Evolutionary conservation across 768 basidiomycete species (phyloP).

Genomic region (Tulasnella sp.): DNA sequence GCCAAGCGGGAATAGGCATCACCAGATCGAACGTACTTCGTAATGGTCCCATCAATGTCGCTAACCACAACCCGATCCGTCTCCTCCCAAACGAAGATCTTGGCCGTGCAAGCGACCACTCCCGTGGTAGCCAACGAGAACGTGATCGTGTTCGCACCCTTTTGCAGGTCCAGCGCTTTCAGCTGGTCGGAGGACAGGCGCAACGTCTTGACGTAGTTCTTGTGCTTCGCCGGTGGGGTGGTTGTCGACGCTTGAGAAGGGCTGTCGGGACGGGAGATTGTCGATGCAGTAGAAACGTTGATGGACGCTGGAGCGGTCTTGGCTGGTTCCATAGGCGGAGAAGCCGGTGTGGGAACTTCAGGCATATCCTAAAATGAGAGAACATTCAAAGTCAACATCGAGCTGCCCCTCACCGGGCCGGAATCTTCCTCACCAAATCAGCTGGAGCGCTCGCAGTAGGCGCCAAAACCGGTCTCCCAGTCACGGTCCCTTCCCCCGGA

Average conservation of each 20-base stretch:
- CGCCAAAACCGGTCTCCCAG: background rate
- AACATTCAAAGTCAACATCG: background rate
- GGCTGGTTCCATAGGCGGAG: background rate
- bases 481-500: no score
- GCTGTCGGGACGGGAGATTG: background rate
- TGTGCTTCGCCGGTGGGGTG: conserved; percentile 39
- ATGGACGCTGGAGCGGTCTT: background rate
- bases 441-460: background rate
- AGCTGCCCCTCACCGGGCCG: no score
- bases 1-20: no score
- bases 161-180: conserved; percentile 83
- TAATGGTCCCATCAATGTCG: conserved; percentile 99
- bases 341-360: background rate
- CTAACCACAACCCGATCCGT: conserved; percentile 89
- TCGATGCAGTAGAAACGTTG: conserved; percentile 4
- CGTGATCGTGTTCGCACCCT: conserved; percentile 88
- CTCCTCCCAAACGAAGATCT: conserved; percentile 96
- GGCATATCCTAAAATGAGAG: background rate
- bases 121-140: conserved; percentile 90
- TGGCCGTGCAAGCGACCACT: conserved; percentile 56
- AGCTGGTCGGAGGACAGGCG: conserved; percentile 94
- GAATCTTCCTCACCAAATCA: background rate
- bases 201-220: conserved; percentile 87
- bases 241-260: background rate
- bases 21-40: conserved; percentile 76